Percentiles rank a stretch among this genome's conserved stretches.
Evolutionary conservation across 352 stramenopile genomes (phyloP).

Genomic region (Phytophthora capsici): DNA sequence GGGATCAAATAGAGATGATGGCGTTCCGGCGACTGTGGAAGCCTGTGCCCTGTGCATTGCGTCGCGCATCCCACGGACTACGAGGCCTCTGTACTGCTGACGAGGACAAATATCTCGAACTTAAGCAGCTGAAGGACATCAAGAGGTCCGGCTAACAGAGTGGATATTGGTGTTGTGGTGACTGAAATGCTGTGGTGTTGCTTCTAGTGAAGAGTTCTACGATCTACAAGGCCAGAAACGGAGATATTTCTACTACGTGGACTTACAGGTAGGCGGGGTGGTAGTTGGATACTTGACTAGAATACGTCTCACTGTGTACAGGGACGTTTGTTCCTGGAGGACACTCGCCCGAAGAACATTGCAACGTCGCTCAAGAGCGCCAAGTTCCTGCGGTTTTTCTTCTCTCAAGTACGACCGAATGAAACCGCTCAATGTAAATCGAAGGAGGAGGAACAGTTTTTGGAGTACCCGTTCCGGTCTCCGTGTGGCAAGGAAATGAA

Average conservation of each 20-base stretch:
- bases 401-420: conserved; percentile 68
- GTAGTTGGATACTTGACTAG: neutral
- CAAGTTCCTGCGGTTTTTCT: conserved; percentile 88
- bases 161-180: neutral
- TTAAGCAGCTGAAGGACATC: conserved; percentile 80
- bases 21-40: conserved; percentile 8
- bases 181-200: neutral
- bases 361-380: conserved; percentile 82
- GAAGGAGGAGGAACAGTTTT: conserved; percentile 43
- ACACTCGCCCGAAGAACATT: conserved; percentile 87
- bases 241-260: conserved; percentile 88
- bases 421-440: conserved; percentile 12
- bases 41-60: conserved; percentile 17
- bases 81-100: conserved; percentile 38
- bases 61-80: neutral
- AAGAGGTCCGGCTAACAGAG: conserved; percentile 55
- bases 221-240: conserved; percentile 62
- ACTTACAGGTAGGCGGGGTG: conserved; percentile 58
- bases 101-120: conserved; percentile 79
- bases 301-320: conserved; percentile 17
- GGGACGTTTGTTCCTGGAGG: conserved; percentile 79
- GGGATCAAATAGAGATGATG: neutral
- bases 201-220: conserved; percentile 73
- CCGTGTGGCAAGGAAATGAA: conserved; percentile 88
- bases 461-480: conserved; percentile 77